Base-by-base conservation (phyloP, 352 stramenopile genomes). In the Phytophthora vignae region DNA sequence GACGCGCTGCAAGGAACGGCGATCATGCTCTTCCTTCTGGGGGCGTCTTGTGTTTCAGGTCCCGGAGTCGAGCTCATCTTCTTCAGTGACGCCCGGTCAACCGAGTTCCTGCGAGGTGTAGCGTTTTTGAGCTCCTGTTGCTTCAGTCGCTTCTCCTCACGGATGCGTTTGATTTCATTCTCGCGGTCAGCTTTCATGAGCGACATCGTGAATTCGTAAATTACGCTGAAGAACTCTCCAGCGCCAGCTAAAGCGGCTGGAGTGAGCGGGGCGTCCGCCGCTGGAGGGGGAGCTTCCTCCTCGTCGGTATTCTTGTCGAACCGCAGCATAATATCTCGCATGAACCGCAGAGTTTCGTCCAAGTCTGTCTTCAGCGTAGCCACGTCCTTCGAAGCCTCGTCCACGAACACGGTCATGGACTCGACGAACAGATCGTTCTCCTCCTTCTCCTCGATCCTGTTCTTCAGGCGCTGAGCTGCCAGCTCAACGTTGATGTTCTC, bases 181-280 rank as follows among this genome's bases (percentile, higher is more conserved):
- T 93, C 87, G 2, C 87, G 87, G 36, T 93, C 87, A 0, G 84
- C 84, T 73, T 93, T 94, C 50, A 64, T 88, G 2, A 94, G 68
- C 12, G 84, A 83, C n/a, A 90, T 81, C n/a, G 81, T 92, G 52
- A 94, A 94, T 44, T 94, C 87, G 63, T 94, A 91, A 52, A 94
- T 84, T 1, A 73, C 86, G 38, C 60, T 82, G 63, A 94, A 92
- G 66, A 94, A 93, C 59, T 90, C 84, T 0, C 79, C 73, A 4
- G 85, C 85, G 3, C 82, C 75, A 8, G 78, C 52, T 50, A 86
- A 76, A 10, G 74, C 60, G 12, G 78, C 69, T 15, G 82, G 53
- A 29, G 55, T 80, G 3, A 79, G 57, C 9, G 65, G 60, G 0
- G 55, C 72, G 12, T 58, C 60, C 29, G 58, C 25, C 22, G 67